These are phyloP conservation scores for Aegilops speltoides DNA, from an alignment of 176 grass and related monocot genomes.

Conservation along the genomic window DNA sequence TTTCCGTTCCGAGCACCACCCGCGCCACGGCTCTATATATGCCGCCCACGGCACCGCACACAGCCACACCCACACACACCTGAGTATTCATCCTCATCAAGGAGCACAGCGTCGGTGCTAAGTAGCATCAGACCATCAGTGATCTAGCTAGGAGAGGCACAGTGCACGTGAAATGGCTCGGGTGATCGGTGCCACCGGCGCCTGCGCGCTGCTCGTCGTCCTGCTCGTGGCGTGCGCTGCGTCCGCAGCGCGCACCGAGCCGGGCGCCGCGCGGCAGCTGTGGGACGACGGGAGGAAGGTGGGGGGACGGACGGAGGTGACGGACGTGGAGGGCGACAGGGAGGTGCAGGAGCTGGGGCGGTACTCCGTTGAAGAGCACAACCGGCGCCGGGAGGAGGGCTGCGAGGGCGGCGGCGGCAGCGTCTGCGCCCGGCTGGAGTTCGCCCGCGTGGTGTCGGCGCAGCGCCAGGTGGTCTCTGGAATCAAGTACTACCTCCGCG, in stretches of 20 bases:
- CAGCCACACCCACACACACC: not conserved
- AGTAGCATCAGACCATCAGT: not conserved
- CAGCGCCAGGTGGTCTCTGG: slow-evolving; percentile 88
- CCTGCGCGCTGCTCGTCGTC: slow-evolving; percentile 4
- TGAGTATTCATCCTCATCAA: not conserved
- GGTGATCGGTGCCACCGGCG: not conserved
- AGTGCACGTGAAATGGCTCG: slow-evolving; percentile 11
- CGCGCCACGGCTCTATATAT: not conserved
- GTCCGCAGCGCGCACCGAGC: not conserved
- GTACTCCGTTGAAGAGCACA: slow-evolving; percentile 80
- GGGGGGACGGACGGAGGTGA: slow-evolving; percentile 56
- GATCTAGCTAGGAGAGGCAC: not conserved
- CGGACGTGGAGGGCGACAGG: slow-evolving; percentile 56
- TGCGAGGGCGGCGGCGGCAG: not conserved
- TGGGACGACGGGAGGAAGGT: slow-evolving; percentile 53
- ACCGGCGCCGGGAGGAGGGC: slow-evolving; percentile 27
- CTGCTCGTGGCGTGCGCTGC: slow-evolving; percentile 18
- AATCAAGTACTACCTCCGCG: slow-evolving; percentile 84
- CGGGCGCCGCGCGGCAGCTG: not conserved
- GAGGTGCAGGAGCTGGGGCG: slow-evolving; percentile 84
- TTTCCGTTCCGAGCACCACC: not conserved
- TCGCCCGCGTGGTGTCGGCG: slow-evolving; percentile 60
- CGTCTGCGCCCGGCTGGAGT: slow-evolving; percentile 42
- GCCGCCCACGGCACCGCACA: not conserved
- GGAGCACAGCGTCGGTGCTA: not conserved